phyloP scores from a whole-genome alignment of 192 early-diverging fungal genomes.

The Diversispora epigaea region DNA sequence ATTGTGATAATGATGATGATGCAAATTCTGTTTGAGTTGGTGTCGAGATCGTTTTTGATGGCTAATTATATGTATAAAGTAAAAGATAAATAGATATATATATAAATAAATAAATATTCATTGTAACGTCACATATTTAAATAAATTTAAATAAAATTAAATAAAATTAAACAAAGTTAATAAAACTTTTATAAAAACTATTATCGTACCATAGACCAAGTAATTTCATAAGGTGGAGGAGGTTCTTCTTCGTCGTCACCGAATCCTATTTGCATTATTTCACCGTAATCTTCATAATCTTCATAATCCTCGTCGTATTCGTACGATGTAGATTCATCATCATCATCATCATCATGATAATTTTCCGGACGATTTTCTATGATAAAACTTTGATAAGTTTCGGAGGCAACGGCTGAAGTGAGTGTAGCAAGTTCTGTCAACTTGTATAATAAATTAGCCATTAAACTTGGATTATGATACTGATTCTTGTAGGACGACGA shows the following conservation, averaged over 20 bases:
- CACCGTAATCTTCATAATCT: conserved; percentile 6
- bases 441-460: conserved; percentile 23
- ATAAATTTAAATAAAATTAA: neutral
- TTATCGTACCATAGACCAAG: conserved; percentile 20
- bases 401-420: conserved; percentile 13
- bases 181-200: neutral
- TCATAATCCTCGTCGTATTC: conserved; percentile 13
- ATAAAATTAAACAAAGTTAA: neutral
- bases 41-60: too few relatives aligned
- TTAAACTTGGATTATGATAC: conserved; percentile 1
- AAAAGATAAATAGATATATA: too few relatives aligned
- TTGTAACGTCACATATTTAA: neutral
- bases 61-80: too few relatives aligned
- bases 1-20: too few relatives aligned
- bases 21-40: too few relatives aligned
- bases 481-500: too few relatives aligned
- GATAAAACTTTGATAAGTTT: conserved; percentile 17
- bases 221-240: conserved; percentile 32
- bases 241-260: conserved; percentile 23
- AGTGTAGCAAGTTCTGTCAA: conserved; percentile 14
- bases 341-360: neutral
- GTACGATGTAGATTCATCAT: neutral
- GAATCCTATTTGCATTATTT: neutral
- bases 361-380: neutral
- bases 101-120: too few relatives aligned